Evolutionary conservation across 163 green algal genomes (phyloP), one percentile per base, ranked within the genome.

Genomic region (Volvox carteri): DNA sequence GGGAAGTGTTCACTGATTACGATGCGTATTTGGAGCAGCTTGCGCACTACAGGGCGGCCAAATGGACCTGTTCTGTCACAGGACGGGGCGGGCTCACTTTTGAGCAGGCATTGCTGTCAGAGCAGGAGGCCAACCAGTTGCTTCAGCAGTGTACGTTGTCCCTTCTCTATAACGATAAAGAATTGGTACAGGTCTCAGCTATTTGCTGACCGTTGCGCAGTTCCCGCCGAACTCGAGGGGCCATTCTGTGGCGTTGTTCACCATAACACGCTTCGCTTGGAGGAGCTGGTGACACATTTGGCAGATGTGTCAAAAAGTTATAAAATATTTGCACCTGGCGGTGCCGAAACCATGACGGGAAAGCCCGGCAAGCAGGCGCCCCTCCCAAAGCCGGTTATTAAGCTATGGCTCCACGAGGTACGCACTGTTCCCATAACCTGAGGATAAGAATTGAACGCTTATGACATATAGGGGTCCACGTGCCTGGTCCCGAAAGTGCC

Each of bases 171-270:
- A 4, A 42, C 44, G 62, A 42, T 30, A 28, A 5, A 28, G 3
- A 37, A 52, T 46, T 8, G 19, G 39, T 6, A 37, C 33, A 39
- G 2, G 1, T 52, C 6, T 73, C 4, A 54, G 33, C 30, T 21
- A 12, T 18, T 58, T 60, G 19, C 54, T 56, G 39, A 54, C 39
- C 70, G 70, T 33, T 48, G n/a, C 46, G 58, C 68, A 88, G 83
- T 96, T 74, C 93, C 94, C 1, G 73, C 77, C 18, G 90, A 94
- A 21, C 54, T 94, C 0, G 93, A 94, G 54, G 88, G 90, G 1
- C 37, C 79, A n/a, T 91, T 92, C 9, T 74, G 90, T 41, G 72
- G 85, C 23, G 30, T 90, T 0, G 90, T 96, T 16, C 92, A 96
- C 80, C 91, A 95, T 70, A 91, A 68, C 78, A 86, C 79, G 23